phyloP scores from a whole-genome alignment of 176 grass and related monocot genomes.

The Panicum miliaceum region DNA sequence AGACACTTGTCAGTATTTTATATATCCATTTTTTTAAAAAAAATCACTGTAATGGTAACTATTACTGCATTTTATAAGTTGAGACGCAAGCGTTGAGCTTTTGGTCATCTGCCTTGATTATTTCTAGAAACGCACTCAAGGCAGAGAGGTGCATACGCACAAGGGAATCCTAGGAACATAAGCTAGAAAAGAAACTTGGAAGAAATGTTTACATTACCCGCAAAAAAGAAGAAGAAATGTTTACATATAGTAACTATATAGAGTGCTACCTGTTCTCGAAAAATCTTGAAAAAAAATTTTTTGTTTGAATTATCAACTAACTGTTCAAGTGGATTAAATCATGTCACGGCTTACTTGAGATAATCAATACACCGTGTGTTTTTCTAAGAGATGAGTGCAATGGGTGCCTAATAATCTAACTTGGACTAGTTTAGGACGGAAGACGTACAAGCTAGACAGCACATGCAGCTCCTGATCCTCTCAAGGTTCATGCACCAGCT shows the following conservation, averaged over 20 bases:
- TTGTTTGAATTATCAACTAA: not conserved
- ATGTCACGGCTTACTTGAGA: not conserved
- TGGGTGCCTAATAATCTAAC: not conserved
- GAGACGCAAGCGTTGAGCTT: too few relatives aligned
- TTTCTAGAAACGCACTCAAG: too few relatives aligned
- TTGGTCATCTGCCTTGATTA: too few relatives aligned
- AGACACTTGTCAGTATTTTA: not conserved
- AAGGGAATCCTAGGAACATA: too few relatives aligned
- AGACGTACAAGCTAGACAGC: not conserved
- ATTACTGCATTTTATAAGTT: not conserved
- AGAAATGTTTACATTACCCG: too few relatives aligned
- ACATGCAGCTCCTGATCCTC: not conserved
- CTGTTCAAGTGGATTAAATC: not conserved
- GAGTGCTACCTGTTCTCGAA: too few relatives aligned
- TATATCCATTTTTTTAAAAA: not conserved
- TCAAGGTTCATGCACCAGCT: not conserved
- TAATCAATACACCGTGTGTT: not conserved
- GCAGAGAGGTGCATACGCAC: too few relatives aligned
- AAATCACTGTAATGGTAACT: not conserved
- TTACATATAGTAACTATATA: too few relatives aligned
- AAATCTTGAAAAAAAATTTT: not conserved
- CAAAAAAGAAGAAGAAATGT: too few relatives aligned
- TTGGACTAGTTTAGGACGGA: not conserved
- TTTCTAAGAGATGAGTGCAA: not conserved
- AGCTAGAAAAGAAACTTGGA: too few relatives aligned